Base-by-base conservation (phyloP, 768 basidiomycete species). In the Tylopilus subfusipes region DNA sequence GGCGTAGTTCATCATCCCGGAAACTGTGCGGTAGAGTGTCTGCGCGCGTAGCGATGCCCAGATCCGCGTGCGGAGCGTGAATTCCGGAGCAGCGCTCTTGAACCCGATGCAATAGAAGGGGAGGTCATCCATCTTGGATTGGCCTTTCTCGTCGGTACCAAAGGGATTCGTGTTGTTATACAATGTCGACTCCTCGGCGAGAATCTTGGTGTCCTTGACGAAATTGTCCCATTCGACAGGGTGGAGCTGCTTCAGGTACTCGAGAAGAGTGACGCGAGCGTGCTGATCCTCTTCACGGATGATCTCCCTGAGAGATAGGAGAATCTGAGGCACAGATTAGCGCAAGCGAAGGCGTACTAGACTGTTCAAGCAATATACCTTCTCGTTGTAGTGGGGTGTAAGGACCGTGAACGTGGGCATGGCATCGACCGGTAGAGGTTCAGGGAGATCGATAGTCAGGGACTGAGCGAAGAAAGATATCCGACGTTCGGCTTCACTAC, bases 1-100 rank as follows among this genome's bases (percentile, higher is more conserved):
- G 61, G 91, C 86, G 72, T 99, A 98, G 76, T 99, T 99, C 97
- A 98, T 98, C 92, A 99, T 98, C 48, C 97, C 97, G 33, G 97
- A 98, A 18, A 99, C 96, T 14, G 97, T 99, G 60, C 97, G 86
- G 70, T 99, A 98, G 19, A 99, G 83, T 2, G 97, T 99, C 76
- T 99, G 97, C 18, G 97, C 97, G 50, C 97, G 92, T 10, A 99
- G 83, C 6, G 96, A 98, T 10, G 97, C 95, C 97, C 97, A 99
- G 65, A 99, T 99, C 68, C 97, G 88, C 9, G 97, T 99, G 55
- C 97, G 93, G 14, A 99, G 82, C 2, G 97, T 99, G 70, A 95
- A 99, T 71, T 99, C 97, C 3, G 96, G 97, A 3, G 95, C 93
- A 19, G 96, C 93, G 58, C 90, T 95, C 79, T 97, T 98, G 87